Conservation (phyloP, 148 eudicot species). For the Silene latifolia region DNA sequence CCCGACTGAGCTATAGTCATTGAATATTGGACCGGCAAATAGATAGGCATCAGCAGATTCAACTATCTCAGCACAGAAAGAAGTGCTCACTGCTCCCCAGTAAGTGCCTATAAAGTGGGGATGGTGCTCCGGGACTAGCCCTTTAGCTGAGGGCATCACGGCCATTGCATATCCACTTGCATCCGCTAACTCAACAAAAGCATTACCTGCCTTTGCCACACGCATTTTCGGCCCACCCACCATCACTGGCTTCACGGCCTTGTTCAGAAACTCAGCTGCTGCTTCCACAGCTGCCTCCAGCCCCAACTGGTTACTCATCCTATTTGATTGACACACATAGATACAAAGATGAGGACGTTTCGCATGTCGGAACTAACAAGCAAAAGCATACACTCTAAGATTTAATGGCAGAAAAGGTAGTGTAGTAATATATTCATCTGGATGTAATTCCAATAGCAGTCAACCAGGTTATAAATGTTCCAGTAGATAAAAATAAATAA, state of each 20-base stretch:
- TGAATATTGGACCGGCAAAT: constrained; percentile 66
- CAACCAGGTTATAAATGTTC: neutral
- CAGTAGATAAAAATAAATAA: too few species aligned
- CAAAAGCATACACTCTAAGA: too few species aligned
- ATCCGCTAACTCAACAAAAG: constrained; percentile 51
- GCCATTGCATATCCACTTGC: constrained; percentile 50
- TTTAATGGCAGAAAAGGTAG: too few species aligned
- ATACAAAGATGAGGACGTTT: neutral
- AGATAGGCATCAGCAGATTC: constrained; percentile 69
- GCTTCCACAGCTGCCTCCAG: constrained; percentile 62
- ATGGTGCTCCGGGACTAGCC: constrained; percentile 59
- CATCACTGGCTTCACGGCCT: constrained; percentile 71
- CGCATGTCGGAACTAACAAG: too few species aligned
- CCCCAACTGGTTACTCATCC: constrained; percentile 50
- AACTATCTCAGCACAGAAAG: constrained; percentile 62
- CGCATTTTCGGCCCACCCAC: constrained; percentile 60
- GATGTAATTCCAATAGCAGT: neutral
- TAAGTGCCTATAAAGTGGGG: constrained; percentile 59
- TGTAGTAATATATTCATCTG: too few species aligned
- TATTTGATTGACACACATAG: constrained; percentile 1
- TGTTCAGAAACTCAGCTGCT: constrained; percentile 54
- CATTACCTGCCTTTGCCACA: constrained; percentile 42
- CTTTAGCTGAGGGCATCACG: constrained; percentile 64
- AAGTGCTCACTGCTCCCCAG: constrained; percentile 70
- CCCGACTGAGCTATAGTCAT: constrained; percentile 73